Conservation (phyloP, 768 basidiomycete genomes). For the Leccinum boreale region DNA sequence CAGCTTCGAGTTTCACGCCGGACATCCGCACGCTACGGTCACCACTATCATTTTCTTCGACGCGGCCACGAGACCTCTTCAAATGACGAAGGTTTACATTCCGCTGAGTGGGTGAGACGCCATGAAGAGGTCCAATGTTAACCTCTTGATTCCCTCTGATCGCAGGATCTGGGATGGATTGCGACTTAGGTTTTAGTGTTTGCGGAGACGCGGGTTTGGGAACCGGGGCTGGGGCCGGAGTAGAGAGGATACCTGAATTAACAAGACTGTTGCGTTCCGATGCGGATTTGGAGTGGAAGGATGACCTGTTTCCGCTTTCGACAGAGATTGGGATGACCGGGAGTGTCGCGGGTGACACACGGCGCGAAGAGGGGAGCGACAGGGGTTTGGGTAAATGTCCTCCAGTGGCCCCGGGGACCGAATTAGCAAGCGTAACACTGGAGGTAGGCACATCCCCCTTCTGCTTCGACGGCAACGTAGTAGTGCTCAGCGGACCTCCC, state of each 20-base stretch:
- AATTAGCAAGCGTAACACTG: slow-evolving; percentile 15
- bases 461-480: neutral
- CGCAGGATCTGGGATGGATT: slow-evolving; percentile 16
- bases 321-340: slow-evolving; percentile 5
- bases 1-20: slow-evolving; percentile 23
- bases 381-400: slow-evolving; percentile 1
- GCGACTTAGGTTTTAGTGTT: slow-evolving; percentile 25
- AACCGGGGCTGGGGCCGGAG: slow-evolving; percentile 5
- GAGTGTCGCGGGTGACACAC: neutral
- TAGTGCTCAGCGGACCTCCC: neutral
- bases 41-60: slow-evolving; percentile 26
- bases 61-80: slow-evolving; percentile 22
- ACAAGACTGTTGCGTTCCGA: slow-evolving; percentile 9
- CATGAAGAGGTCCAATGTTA: slow-evolving; percentile 19
- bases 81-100: slow-evolving; percentile 32
- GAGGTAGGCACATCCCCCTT: slow-evolving; percentile 11
- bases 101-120: slow-evolving; percentile 25
- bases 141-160: slow-evolving; percentile 11
- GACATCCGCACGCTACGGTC: slow-evolving; percentile 26
- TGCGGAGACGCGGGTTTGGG: slow-evolving; percentile 11
- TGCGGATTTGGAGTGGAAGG: slow-evolving; percentile 12
- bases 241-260: neutral
- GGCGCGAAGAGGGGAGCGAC: neutral
- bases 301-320: slow-evolving; percentile 11
- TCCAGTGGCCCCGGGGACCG: neutral